Evolutionary conservation across 2,329 filamentous ascomycete genomes (phyloP).

Genomic region (Neophaeococcomyces mojaviensis): DNA sequence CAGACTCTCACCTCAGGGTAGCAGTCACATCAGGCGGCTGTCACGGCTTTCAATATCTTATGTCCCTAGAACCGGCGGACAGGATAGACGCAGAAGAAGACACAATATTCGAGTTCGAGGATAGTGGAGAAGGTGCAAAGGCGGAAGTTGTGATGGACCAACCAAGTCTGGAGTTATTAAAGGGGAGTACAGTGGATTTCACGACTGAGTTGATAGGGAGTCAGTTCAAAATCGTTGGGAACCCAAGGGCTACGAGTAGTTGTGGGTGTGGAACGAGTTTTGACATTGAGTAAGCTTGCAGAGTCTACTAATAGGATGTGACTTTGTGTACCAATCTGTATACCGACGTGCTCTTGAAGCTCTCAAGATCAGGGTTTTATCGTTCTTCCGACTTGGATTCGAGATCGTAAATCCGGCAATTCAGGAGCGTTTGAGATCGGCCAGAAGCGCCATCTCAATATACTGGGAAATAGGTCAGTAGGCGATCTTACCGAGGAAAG

Average conservation of each 20-base stretch:
- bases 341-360: no score
- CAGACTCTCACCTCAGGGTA: constrained; percentile 78
- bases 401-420: no score
- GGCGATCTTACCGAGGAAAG: no score
- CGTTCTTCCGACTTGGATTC: no score
- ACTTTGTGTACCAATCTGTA: no score
- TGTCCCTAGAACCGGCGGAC: constrained; percentile 62
- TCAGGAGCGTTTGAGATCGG: no score
- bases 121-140: constrained; percentile 28
- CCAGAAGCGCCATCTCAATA: no score
- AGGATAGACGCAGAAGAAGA: constrained; percentile 68
- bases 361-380: no score
- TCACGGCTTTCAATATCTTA: constrained; percentile 95
- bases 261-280: constrained; percentile 98
- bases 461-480: no score
- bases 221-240: constrained; percentile 95
- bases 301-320: no score
- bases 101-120: constrained; percentile 69
- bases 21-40: constrained; percentile 90
- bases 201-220: constrained; percentile 91
- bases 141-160: constrained; percentile 87
- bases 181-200: constrained; percentile 92
- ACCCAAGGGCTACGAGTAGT: constrained; percentile 82
- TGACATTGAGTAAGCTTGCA: constrained; percentile 62
- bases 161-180: constrained; percentile 76